A percentile compares a stretch with the other conserved stretches of the same genome.
Evolutionary conservation across 768 basidiomycete species (phyloP).

Genomic region (Suillus subluteus): DNA sequence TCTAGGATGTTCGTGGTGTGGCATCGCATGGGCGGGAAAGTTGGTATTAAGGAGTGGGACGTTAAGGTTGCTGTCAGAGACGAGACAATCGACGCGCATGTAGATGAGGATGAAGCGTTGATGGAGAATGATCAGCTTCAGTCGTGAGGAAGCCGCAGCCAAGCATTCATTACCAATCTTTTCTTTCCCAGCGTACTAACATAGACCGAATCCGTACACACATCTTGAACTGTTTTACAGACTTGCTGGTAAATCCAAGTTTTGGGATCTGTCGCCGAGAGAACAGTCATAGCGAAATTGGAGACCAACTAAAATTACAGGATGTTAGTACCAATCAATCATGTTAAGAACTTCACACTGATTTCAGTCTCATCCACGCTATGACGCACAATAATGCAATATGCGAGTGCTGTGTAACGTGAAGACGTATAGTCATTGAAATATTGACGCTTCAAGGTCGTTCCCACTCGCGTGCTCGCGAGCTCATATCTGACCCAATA

Average conservation of each 20-base stretch:
- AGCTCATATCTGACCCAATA: neutral
- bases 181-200: neutral
- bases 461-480: no score
- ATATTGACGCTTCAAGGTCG: no score
- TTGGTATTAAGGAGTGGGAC: constrained; percentile 82
- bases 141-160: neutral
- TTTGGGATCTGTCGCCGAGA: neutral
- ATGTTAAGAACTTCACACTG: neutral
- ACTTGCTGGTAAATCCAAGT: neutral
- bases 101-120: no score
- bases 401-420: constrained; percentile 2
- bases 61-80: constrained; percentile 52
- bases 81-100: neutral
- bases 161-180: neutral
- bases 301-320: neutral
- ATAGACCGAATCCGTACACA: neutral
- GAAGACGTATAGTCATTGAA: neutral
- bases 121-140: neutral
- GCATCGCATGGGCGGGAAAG: constrained; percentile 64
- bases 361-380: neutral
- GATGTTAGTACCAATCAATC: neutral
- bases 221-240: neutral
- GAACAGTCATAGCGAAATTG: neutral
- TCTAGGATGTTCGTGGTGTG: constrained; percentile 60
- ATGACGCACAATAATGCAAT: neutral